Evolutionary conservation across 176 grass and related monocot genomes (phyloP), one percentile per base, ranked within the genome.

Genomic region (Dactylis glomerata): DNA sequence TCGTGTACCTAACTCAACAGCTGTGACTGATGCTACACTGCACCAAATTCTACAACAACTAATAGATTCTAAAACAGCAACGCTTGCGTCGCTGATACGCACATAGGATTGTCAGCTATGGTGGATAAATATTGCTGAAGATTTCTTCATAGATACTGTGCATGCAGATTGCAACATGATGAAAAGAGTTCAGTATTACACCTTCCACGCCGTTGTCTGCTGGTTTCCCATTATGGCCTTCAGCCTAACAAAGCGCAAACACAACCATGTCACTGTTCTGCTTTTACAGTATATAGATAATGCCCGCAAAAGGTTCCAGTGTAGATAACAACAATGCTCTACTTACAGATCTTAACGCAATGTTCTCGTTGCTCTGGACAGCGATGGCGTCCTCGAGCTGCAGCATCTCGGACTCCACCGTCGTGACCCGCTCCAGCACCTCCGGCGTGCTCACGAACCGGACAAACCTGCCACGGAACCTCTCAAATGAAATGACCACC

Each of bases 381-480:
- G 84, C 64, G 44, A 96, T 96, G 42, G 91, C 91, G 79, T 96
- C 92, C 42, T 92, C 88, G 51, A 99, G 95, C 83, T 99, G 93
- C 83, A 92, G 69, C 72, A 99, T 99, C 82, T 99, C 96, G 40
- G 89, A 89, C 80, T 99, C 96, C 46, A 94, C 91, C 13, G 96
- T 99, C 4, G 88, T 92, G 12, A 96, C 93, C 23, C 96, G 88
- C 75, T 99, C 96, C 50, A 99, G 87, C 81, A 96, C 82, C 86
- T 99, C 96, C 2, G 93, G 96, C 15, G 96, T 99, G 75, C 96
- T 99, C 22, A 99, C 96, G 55, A 99, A 99, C 64, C 96, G 87
- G 72, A 99, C 96, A 91, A 99, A 99, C 86, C 96, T 98, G 86
- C 49, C n/a, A 82, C 75, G 24, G 49, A 86, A 81, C 36, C 40